Evolutionary conservation across 75 land plant species (phyloP).

Genomic region (Cupressus sempervirens): DNA sequence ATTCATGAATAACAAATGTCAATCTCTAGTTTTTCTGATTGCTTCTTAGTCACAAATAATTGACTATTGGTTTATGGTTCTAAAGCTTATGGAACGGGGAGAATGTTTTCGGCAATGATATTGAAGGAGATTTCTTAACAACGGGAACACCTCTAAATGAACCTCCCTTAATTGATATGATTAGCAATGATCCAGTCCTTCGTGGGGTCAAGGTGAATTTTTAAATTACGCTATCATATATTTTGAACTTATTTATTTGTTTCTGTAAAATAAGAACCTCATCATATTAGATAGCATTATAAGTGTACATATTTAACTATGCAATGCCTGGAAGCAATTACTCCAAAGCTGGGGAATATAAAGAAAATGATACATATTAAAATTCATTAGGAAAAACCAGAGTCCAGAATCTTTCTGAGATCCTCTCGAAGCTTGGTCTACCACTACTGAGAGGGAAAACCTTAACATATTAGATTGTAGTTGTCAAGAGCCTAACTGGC

Average conservation of each 20-base stretch:
- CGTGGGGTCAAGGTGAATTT: slow-evolving; percentile 73
- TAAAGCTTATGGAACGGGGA: slow-evolving; percentile 81
- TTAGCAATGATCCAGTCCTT: slow-evolving; percentile 95
- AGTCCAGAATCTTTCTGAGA: too few species aligned
- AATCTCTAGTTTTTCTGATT: background rate
- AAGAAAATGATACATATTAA: too few species aligned
- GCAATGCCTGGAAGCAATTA: too few species aligned
- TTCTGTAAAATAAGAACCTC: too few species aligned
- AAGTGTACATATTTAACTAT: too few species aligned
- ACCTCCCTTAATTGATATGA: slow-evolving; percentile 95
- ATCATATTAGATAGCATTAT: too few species aligned
- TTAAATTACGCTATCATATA: background rate
- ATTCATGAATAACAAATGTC: background rate
- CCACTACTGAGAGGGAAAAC: too few species aligned
- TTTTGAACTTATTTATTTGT: background rate
- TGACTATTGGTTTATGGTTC: background rate
- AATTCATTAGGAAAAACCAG: too few species aligned
- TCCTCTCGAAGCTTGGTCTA: too few species aligned
- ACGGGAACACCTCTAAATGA: slow-evolving; percentile 84
- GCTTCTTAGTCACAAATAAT: background rate
- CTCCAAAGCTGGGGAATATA: too few species aligned
- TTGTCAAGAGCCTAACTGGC: too few species aligned
- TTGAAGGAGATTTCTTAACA: slow-evolving; percentile 66
- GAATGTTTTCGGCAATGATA: slow-evolving; percentile 74
- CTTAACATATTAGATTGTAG: too few species aligned